Evolutionary conservation across 2,329 filamentous ascomycete species (phyloP).

Genomic region (Botrytis fabae): DNA sequence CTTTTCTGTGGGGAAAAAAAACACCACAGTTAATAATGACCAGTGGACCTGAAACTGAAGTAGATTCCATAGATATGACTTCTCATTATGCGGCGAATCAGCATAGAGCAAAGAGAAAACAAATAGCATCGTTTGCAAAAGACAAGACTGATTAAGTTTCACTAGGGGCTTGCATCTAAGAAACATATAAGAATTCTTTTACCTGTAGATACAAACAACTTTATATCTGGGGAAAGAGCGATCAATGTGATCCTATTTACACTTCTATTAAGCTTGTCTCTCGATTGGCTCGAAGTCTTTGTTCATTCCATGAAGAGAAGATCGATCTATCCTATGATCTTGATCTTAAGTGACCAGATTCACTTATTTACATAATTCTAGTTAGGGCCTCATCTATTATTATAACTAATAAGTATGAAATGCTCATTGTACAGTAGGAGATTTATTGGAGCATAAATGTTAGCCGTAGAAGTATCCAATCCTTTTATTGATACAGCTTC

Average conservation of each 20-base stretch:
- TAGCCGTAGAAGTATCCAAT: background rate
- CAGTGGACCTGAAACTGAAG: background rate
- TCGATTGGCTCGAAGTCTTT: background rate
- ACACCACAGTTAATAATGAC: background rate
- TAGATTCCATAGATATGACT: background rate
- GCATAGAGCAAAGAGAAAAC: rapidly evolving
- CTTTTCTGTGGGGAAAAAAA: no score
- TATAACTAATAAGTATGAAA: background rate
- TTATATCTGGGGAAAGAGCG: background rate
- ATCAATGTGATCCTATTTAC: background rate
- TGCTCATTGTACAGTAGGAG: rapidly evolving
- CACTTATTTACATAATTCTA: background rate
- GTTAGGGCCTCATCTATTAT: no score
- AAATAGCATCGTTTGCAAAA: rapidly evolving
- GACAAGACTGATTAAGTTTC: background rate
- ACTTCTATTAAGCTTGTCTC: background rate
- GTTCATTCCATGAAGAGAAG: background rate
- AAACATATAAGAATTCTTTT: background rate
- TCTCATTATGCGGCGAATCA: background rate
- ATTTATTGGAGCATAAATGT: background rate
- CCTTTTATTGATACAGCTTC: background rate
- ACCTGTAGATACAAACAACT: background rate
- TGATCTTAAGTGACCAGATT: background rate
- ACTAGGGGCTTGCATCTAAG: background rate
- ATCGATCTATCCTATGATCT: background rate